These are phyloP conservation scores for Malassezia brasiliensis DNA, from an alignment of 1,284 basidiomycete genomes.

Conservation along the genomic window DNA sequence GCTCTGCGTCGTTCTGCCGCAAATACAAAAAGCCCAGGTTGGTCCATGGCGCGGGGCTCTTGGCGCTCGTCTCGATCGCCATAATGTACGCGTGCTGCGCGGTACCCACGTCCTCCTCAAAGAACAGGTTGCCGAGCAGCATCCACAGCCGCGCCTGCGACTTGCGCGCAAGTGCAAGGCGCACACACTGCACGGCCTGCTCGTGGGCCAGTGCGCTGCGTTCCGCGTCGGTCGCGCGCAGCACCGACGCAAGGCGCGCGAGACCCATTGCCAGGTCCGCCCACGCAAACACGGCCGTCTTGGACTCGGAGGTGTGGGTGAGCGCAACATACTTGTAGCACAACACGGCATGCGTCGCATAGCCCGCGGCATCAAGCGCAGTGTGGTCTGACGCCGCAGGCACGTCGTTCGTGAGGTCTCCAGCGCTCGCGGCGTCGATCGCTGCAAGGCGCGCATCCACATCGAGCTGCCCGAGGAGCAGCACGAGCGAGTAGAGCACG, in stretches of 20 bases:
- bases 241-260: constrained; percentile 19
- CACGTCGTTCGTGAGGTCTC: constrained; percentile 10
- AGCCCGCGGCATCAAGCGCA: not conserved
- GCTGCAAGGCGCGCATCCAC: constrained; percentile 31
- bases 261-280: constrained; percentile 37
- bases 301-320: constrained; percentile 28
- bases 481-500: constrained; percentile 20
- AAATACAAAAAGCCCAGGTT: constrained; percentile 84
- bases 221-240: constrained; percentile 41
- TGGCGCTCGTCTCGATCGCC: constrained; percentile 71
- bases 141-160: constrained; percentile 75
- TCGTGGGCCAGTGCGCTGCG: constrained; percentile 49
- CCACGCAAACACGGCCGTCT: constrained; percentile 36
- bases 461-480: constrained; percentile 18
- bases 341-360: constrained; percentile 21
- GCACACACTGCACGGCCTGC: constrained; percentile 60
- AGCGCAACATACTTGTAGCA: constrained; percentile 39
- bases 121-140: constrained; percentile 65
- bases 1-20: constrained; percentile 65
- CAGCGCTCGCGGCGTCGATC: constrained; percentile 22
- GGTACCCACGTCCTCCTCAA: constrained; percentile 59
- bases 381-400: not conserved
- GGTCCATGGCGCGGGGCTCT: constrained; percentile 62
- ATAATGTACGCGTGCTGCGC: constrained; percentile 88
- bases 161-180: constrained; percentile 66